Evolutionary conservation across 2,329 filamentous ascomycete genomes (phyloP), one percentile per base, ranked within the genome.

Genomic region (Dissoconium aciculare): DNA sequence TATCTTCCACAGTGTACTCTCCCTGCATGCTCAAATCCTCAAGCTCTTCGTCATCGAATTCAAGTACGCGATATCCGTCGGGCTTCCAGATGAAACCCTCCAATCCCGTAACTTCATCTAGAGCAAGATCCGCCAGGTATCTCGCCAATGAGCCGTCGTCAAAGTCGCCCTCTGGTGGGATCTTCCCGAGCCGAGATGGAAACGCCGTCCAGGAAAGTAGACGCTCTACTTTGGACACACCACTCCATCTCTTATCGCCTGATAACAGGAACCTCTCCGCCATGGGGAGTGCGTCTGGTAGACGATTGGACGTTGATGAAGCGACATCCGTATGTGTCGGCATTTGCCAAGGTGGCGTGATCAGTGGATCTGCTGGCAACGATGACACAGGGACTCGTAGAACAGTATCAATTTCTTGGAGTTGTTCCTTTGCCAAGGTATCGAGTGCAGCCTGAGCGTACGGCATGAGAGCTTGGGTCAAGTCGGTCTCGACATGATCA

Each of bases 121-220:
- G 30, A 3, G 37, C 43, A 1, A 61, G 21, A 12, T 53, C 50
- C 5, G 38, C 38, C 5, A 66, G 42, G 17, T 56, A 47, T 17
- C 55, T 43, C 15, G 40, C 46, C 4, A 59, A 32, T 0, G 53
- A 49, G 4, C 55, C 52, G 35, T 62, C 55, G 25, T 48, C 56
- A 21, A 57, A 52, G 4, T 63, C 52, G 8, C 60, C 57, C 10
- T 60, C 52, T 0, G 55, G 40, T 6, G 47, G 51, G 9, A 58
- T 35, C 5, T 53, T 52, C 3, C 45, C 54, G 1, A 60, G 41
- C n/a, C 56, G 52, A 3, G 46, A 45, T 3, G 57, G 51, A 32
- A 70, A 67, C 3, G 65, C 61, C 15, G 36, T 49, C 66, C 66
- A 71, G 3, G 41, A 50, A 8, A 71, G 40, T 3, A 51, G 47